Percentiles rank a stretch among this genome's conserved stretches.
These are phyloP conservation scores for Oryza brachyantha DNA, from an alignment of 176 grass and related monocot species.

Conservation along the genomic window DNA sequence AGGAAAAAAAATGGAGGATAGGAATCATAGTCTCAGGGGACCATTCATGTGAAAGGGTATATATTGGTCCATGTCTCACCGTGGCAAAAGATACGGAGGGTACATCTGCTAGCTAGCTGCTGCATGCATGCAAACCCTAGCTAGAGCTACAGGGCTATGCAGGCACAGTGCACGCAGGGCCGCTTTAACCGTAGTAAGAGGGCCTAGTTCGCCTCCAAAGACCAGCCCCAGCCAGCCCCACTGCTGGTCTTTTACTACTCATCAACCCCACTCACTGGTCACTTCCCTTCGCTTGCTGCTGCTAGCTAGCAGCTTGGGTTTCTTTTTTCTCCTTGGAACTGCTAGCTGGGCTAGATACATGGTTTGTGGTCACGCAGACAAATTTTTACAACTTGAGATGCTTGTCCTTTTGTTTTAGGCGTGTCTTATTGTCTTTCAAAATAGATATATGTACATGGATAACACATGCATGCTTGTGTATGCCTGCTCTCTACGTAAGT, in stretches of 20 bases:
- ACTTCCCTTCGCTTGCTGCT: not conserved
- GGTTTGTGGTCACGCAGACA: not conserved
- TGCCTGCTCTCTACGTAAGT: too few species aligned
- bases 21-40: slow-evolving; percentile 27
- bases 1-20: not conserved
- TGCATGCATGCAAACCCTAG: slow-evolving; percentile 55
- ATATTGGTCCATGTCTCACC: slow-evolving; percentile 33
- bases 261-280: slow-evolving; percentile 13
- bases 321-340: not conserved
- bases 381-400: not conserved
- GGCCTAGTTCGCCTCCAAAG: slow-evolving; percentile 9
- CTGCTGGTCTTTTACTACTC: slow-evolving; percentile 43
- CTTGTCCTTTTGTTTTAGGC: not conserved
- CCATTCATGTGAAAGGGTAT: slow-evolving; percentile 42
- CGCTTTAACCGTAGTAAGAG: slow-evolving; percentile 40
- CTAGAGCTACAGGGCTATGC: slow-evolving; percentile 49
- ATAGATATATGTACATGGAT: not conserved
- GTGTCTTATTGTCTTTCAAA: not conserved
- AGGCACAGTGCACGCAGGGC: not conserved
- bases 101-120: slow-evolving; percentile 6
- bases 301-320: not conserved
- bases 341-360: not conserved
- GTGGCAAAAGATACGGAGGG: slow-evolving; percentile 36
- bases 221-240: not conserved
- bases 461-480: too few species aligned